Conservation (phyloP, 2,329 filamentous ascomycete genomes). For the Aurifilum marmelostoma region DNA sequence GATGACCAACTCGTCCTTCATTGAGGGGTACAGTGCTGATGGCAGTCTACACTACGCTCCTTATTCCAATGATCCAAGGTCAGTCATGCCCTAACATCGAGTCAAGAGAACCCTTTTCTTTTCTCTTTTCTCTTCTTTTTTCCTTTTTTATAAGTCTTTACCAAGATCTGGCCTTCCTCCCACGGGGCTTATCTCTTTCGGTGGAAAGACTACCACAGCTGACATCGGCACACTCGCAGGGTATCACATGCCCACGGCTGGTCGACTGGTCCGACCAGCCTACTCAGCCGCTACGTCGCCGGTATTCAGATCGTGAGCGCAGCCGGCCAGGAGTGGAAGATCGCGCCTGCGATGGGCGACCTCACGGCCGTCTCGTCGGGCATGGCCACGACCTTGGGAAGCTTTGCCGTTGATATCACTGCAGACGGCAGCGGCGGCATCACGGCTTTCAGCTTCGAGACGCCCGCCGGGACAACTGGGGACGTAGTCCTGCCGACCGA, state of each 20-base stretch:
- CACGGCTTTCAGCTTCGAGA: constrained; percentile 25
- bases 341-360: constrained; percentile 45
- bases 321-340: constrained; percentile 41
- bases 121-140: background rate
- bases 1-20: constrained; percentile 57
- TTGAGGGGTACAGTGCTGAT: constrained; percentile 52
- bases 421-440: constrained; percentile 24
- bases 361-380: constrained; percentile 34
- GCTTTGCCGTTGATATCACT: constrained; percentile 21
- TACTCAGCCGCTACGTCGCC: constrained; percentile 45
- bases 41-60: constrained; percentile 53
- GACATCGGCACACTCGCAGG: background rate
- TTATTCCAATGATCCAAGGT: constrained; percentile 46
- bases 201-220: background rate
- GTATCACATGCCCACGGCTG: constrained; percentile 43
- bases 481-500: constrained; percentile 26
- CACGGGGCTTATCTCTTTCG: background rate
- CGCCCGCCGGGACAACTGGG: constrained; percentile 23
- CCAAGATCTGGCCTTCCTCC: no score
- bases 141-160: no score
- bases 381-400: constrained; percentile 23
- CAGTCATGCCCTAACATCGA: background rate
- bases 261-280: constrained; percentile 40
- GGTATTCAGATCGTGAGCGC: constrained; percentile 45
- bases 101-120: no score